These are phyloP conservation scores for Sphaceloma murrayae DNA, from an alignment of 2,329 filamentous ascomycete species.

Conservation along the genomic window DNA sequence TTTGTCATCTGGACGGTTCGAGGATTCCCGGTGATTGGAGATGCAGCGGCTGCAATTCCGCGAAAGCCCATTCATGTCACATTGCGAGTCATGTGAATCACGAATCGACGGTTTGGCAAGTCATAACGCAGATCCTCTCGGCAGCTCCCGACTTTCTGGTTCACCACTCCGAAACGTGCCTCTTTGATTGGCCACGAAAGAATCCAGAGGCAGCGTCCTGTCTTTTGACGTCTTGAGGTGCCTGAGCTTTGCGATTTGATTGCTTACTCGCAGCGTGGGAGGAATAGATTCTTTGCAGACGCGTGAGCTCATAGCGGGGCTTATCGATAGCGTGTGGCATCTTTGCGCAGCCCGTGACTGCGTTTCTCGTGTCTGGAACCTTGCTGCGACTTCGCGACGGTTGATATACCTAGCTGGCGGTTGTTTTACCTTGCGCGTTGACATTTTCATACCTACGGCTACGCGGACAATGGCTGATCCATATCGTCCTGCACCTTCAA, in stretches of 20 bases:
- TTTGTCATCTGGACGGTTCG: constrained; percentile 10
- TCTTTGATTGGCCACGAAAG: constrained; percentile 9
- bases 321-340: background rate
- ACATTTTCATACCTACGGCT: background rate
- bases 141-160: constrained; percentile 8
- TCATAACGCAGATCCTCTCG: constrained; percentile 9
- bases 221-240: background rate
- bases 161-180: constrained; percentile 14
- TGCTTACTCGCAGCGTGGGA: constrained; percentile 8
- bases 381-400: background rate
- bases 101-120: background rate
- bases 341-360: background rate
- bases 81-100: background rate
- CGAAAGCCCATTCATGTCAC: background rate
- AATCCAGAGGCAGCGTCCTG: background rate
- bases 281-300: constrained; percentile 2
- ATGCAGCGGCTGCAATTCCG: constrained; percentile 6
- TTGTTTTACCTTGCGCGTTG: background rate
- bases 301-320: constrained; percentile 12
- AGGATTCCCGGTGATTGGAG: constrained; percentile 1
- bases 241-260: constrained; percentile 2
- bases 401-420: background rate
- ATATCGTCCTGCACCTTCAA: background rate
- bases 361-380: constrained; percentile 7
- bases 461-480: constrained; percentile 7